Conservation (phyloP, 2,329 filamentous ascomycete genomes). For the Zymoseptoria passerinii region DNA sequence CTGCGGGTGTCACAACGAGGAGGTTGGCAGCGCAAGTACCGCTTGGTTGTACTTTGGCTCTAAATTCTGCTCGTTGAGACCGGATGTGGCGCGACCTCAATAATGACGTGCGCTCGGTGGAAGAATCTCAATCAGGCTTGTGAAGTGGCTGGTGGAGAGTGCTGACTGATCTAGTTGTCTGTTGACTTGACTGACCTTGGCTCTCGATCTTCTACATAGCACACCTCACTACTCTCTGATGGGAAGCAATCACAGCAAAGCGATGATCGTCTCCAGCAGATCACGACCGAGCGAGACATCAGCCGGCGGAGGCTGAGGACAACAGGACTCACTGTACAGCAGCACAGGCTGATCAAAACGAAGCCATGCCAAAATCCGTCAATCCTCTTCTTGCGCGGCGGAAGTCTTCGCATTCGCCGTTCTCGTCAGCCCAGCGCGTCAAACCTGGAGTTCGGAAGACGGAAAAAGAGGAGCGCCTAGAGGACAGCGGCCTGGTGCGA, state of each 20-base stretch:
- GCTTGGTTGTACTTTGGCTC: neutral
- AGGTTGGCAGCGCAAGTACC: neutral
- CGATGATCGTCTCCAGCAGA: constrained; percentile 4
- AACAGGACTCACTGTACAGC: neutral
- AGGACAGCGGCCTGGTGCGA: constrained; percentile 51
- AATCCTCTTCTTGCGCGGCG: constrained; percentile 28
- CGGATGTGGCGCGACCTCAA: neutral
- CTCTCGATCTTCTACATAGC: neutral
- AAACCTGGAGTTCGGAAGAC: constrained; percentile 23
- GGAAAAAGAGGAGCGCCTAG: constrained; percentile 40
- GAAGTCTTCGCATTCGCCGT: constrained; percentile 34
- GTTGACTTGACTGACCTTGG: neutral
- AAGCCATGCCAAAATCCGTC: constrained; percentile 19
- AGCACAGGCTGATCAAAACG: constrained; percentile 7
- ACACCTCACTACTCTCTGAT: neutral
- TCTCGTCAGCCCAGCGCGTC: constrained; percentile 30
- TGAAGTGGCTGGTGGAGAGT: neutral
- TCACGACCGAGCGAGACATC: constrained; percentile 4
- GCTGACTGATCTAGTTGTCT: neutral
- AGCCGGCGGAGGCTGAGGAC: neutral
- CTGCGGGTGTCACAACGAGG: neutral
- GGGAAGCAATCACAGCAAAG: neutral
- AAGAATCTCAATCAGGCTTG: neutral
- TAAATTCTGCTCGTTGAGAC: neutral
- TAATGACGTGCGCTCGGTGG: neutral